Evolutionary conservation across 2,329 filamentous ascomycete genomes (phyloP).

Genomic region (Fusarium dlaminii): DNA sequence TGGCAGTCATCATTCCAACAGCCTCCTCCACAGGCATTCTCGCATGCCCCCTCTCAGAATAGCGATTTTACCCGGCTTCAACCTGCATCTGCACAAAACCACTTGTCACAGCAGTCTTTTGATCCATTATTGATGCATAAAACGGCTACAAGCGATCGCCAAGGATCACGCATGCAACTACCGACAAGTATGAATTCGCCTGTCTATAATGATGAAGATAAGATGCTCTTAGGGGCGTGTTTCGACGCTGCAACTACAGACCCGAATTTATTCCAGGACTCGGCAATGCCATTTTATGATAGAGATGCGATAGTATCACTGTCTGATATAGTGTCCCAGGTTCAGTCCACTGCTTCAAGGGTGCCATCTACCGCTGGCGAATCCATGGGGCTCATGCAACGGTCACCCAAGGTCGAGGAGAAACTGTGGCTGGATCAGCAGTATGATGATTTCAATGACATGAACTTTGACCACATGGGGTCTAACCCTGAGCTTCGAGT

Average conservation of each 20-base stretch:
- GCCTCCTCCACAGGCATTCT: background rate
- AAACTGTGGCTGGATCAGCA: background rate
- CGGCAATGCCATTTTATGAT: background rate
- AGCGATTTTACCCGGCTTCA: background rate
- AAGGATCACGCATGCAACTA: background rate
- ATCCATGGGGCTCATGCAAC: background rate
- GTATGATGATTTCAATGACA: background rate
- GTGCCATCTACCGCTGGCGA: conserved; percentile 27
- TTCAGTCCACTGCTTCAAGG: conserved; percentile 22
- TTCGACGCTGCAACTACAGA: background rate
- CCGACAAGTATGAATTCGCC: background rate
- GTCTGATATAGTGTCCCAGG: background rate
- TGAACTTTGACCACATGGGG: conserved; percentile 14
- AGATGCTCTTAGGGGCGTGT: background rate
- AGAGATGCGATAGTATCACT: background rate
- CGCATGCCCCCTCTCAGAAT: background rate
- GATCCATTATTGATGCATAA: background rate
- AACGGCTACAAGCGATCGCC: background rate
- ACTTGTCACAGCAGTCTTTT: background rate
- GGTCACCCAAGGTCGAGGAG: conserved; percentile 12
- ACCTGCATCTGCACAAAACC: background rate
- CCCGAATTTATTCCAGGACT: background rate
- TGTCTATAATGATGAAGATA: background rate
- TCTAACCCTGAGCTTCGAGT: conserved; percentile 10
- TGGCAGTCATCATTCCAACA: background rate